Base-by-base conservation (phyloP, 1,284 basidiomycete genomes). In the Leccinum fallax region DNA sequence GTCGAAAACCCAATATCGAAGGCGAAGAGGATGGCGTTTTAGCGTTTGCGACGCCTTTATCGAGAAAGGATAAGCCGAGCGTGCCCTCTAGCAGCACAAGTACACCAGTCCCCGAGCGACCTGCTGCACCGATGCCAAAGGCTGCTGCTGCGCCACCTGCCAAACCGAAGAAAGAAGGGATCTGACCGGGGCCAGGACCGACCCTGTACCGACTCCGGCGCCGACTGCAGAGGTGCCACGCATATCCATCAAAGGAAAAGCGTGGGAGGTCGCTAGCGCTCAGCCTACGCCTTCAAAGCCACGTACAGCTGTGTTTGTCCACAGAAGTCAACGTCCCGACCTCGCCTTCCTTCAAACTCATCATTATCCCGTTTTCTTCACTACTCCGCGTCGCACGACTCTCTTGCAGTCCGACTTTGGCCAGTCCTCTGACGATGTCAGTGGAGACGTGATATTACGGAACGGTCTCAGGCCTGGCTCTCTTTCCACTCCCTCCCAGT, bases 221-320 rank as follows among this genome's bases (percentile, higher is more conserved):
- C 72, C 80, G 9, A 71, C 72, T 30, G 56, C 67, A 7, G 78
- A 79, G 59, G 63, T 68, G 16, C 69, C 76, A 2, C 78, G 79
- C 16, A 68, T 75, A 51, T 83, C 84, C 30, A 40, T 76, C 63
- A 90, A 91, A 74, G 89, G 88, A 51, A 90, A 91, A 68, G 88
- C 90, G 69, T 85, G 81, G 66, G 87, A 87, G 65, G 71, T 73
- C 26, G 46, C 74, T 28, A 68, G 61, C 53, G 62, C 61, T 36
- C 66, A 73, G 24, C 67, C 78, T n/a, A 69, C 76, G 5, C 71
- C 76, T 52, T 74, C 79, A 21, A 85, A 82, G 66, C 52, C 77
- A 40, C 83, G 81, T 30, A 30, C 30, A 30, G 30, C 30, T 30
- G 30, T 30, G 30, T 30, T 30, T 30, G 30, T 30, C 30, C 30